These are phyloP conservation scores for Yamadazyma songkhlaensis DNA, from an alignment of 1,139 yeast species.

Conservation along the genomic window DNA sequence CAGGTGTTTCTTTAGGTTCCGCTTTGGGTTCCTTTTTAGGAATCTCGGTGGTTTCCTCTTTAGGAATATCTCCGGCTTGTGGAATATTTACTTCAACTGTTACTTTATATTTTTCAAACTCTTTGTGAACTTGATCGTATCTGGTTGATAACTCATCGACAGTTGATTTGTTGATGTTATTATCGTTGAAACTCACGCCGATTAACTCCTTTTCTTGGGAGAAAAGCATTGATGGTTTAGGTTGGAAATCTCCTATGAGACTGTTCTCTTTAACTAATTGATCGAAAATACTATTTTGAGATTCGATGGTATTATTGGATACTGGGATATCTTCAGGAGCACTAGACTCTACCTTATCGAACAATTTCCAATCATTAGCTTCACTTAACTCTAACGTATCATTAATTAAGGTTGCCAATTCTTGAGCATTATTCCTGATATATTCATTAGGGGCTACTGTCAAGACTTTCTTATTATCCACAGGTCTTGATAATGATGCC, in stretches of 20 bases:
- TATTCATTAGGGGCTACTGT: conserved; percentile 51
- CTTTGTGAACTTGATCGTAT: conserved; percentile 16
- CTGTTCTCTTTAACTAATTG: conserved; percentile 16
- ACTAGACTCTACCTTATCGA: conserved; percentile 18
- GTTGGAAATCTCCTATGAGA: conserved; percentile 1
- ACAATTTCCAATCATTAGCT: conserved; percentile 28
- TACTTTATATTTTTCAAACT: conserved; percentile 17
- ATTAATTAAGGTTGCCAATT: conserved; percentile 54
- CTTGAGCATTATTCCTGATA: conserved; percentile 56
- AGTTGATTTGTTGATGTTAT: not conserved
- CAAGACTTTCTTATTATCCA: conserved; percentile 55
- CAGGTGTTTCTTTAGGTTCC: not conserved
- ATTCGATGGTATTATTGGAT: conserved; percentile 3
- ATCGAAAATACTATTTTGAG: conserved; percentile 15
- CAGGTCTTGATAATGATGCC: conserved; percentile 53
- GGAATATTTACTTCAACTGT: conserved; percentile 1
- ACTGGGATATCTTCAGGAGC: conserved; percentile 2
- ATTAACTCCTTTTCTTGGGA: conserved; percentile 3
- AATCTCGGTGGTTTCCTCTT: not conserved
- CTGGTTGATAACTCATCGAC: conserved; percentile 16
- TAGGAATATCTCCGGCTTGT: conserved; percentile 1
- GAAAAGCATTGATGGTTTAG: conserved; percentile 6
- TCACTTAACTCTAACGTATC: conserved; percentile 28
- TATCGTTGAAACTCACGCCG: conserved; percentile 10
- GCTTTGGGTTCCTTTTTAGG: not conserved